phyloP scores from a whole-genome alignment of 441 rosid species.

The Erodium chrysanthum region DNA sequence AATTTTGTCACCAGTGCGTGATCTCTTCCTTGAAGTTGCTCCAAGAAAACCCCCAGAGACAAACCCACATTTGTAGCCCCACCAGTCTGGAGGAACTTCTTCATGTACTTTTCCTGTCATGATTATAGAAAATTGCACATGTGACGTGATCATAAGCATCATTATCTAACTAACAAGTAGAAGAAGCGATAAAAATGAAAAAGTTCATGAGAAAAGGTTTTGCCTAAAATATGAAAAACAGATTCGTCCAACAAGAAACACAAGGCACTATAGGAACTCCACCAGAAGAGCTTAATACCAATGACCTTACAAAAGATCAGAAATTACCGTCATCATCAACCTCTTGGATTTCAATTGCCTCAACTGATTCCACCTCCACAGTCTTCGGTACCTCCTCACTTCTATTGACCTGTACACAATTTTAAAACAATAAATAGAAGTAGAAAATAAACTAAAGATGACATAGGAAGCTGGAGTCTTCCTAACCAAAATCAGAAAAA shows the following conservation, averaged over 20 bases:
- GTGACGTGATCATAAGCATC: not conserved
- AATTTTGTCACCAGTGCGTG: slow-evolving; percentile 24
- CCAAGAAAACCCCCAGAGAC: slow-evolving; percentile 92
- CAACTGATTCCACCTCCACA: not conserved
- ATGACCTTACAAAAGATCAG: not conserved
- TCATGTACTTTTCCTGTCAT: slow-evolving; percentile 38
- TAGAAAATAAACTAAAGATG: not conserved
- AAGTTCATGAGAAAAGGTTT: not conserved
- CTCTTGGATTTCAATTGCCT: not conserved
- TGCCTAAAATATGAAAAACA: not conserved
- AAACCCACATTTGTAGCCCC: slow-evolving; percentile 83
- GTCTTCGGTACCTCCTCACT: not conserved
- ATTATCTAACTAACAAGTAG: not conserved
- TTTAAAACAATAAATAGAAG: not conserved
- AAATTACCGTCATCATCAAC: not conserved
- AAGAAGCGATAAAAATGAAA: not conserved
- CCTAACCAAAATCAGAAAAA: not conserved
- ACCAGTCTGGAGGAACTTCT: slow-evolving; percentile 63
- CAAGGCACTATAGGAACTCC: not conserved
- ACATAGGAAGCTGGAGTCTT: not conserved
- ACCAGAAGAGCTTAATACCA: not conserved
- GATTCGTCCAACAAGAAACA: not conserved
- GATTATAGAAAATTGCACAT: not conserved
- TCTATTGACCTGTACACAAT: slow-evolving; percentile 2
- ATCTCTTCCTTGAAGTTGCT: slow-evolving; percentile 46